phyloP scores from a whole-genome alignment of 2,329 filamentous ascomycete species.

The Septoria linicola region DNA sequence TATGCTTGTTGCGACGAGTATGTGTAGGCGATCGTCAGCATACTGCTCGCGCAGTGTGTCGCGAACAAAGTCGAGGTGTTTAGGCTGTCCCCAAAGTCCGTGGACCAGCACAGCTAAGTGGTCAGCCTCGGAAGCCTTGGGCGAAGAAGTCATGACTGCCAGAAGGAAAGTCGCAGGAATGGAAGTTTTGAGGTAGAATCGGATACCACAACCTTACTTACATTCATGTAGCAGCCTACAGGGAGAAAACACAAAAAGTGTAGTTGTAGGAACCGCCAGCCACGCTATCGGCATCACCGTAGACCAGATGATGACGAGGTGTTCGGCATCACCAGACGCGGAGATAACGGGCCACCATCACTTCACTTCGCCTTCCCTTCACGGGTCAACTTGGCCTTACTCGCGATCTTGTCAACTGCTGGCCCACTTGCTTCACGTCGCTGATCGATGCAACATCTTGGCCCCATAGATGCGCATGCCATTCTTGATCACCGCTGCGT shows the following conservation, averaged over 20 bases:
- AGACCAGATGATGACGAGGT: background rate
- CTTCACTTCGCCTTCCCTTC: too few species aligned
- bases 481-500: too few species aligned
- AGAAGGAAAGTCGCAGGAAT: too few species aligned
- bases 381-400: too few species aligned
- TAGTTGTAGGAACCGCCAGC: background rate
- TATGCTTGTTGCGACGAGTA: slow-evolving; percentile 71
- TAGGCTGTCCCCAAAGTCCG: slow-evolving; percentile 79
- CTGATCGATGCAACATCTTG: too few species aligned
- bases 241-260: background rate
- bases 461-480: too few species aligned
- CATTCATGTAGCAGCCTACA: background rate
- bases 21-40: slow-evolving; percentile 63
- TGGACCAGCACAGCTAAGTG: slow-evolving; percentile 78
- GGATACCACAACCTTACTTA: background rate
- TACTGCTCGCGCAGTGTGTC: slow-evolving; percentile 63
- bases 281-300: background rate
- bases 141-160: slow-evolving; percentile 10
- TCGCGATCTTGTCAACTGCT: too few species aligned
- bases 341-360: too few species aligned
- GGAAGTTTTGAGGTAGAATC: too few species aligned
- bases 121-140: slow-evolving; percentile 39
- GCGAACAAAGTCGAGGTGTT: slow-evolving; percentile 68
- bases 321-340: background rate
- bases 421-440: too few species aligned